A percentile compares a stretch with the other conserved stretches of the same genome.
phyloP scores from a whole-genome alignment of 257 asterid species.

The Solanum chiquidenum region DNA sequence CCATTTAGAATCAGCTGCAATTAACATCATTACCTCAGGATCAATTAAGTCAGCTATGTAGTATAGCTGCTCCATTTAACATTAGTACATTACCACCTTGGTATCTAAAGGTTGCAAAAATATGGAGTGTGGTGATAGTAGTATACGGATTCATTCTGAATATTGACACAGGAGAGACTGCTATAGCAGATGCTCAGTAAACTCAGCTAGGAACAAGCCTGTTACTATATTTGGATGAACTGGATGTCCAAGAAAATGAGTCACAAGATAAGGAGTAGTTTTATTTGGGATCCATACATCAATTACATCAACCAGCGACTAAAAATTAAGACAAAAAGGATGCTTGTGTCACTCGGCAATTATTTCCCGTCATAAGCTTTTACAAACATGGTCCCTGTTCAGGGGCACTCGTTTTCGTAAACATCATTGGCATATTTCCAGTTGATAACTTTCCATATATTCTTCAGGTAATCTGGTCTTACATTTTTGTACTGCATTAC shows the following conservation, averaged over 20 bases:
- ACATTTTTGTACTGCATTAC: slow-evolving; percentile 78
- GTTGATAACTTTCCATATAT: slow-evolving; percentile 69
- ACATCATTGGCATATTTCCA: slow-evolving; percentile 69
- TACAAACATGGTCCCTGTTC: background rate
- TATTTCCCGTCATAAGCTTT: background rate
- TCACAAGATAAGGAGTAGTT: background rate
- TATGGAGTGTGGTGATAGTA: background rate
- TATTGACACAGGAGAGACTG: background rate
- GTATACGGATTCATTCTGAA: background rate
- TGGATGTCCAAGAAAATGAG: background rate
- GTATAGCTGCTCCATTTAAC: background rate
- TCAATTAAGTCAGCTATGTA: background rate
- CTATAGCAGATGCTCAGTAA: background rate
- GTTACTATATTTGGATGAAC: background rate
- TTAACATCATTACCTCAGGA: background rate
- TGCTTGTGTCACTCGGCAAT: background rate
- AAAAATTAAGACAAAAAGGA: background rate
- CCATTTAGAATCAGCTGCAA: background rate
- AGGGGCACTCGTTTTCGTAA: slow-evolving; percentile 41
- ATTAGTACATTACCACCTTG: background rate
- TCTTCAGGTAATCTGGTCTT: slow-evolving; percentile 69
- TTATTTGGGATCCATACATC: background rate
- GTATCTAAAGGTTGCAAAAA: background rate
- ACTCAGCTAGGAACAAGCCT: background rate
- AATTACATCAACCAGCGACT: background rate